These are phyloP conservation scores for Radiomyces spectabilis DNA, from an alignment of 192 early-diverging fungal species.

Conservation along the genomic window DNA sequence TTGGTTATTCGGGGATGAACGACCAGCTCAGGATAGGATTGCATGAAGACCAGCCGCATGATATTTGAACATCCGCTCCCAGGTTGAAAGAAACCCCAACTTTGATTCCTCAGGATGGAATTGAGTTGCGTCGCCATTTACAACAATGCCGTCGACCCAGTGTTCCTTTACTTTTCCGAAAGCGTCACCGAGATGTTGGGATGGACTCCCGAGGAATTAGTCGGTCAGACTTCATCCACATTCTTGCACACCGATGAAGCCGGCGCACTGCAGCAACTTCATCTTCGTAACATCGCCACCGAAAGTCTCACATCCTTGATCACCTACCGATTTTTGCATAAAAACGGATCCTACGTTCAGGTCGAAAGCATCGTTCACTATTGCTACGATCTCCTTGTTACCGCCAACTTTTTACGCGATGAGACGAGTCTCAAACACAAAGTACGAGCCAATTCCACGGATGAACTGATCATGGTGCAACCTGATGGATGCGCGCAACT, in stretches of 20 bases:
- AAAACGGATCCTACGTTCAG: conserved; percentile 22
- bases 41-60: too few species aligned
- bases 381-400: conserved; percentile 18
- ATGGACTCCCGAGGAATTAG: conserved; percentile 34
- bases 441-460: not conserved
- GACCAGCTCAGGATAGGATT: too few species aligned
- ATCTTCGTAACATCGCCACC: conserved; percentile 24
- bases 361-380: conserved; percentile 18
- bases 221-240: conserved; percentile 27
- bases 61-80: too few species aligned
- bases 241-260: conserved; percentile 36
- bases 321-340: conserved; percentile 28
- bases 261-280: conserved; percentile 15
- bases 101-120: too few species aligned
- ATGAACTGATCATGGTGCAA: not conserved
- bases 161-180: conserved; percentile 31
- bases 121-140: conserved; percentile 41
- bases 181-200: conserved; percentile 34
- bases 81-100: too few species aligned
- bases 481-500: too few species aligned
- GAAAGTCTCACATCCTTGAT: conserved; percentile 35
- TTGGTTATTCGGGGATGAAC: too few species aligned
- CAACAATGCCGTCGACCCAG: conserved; percentile 27
- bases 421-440: not conserved
- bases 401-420: not conserved